Evolutionary conservation across 1,139 yeast species (phyloP).

Genomic region (Geotrichum fermentans): DNA sequence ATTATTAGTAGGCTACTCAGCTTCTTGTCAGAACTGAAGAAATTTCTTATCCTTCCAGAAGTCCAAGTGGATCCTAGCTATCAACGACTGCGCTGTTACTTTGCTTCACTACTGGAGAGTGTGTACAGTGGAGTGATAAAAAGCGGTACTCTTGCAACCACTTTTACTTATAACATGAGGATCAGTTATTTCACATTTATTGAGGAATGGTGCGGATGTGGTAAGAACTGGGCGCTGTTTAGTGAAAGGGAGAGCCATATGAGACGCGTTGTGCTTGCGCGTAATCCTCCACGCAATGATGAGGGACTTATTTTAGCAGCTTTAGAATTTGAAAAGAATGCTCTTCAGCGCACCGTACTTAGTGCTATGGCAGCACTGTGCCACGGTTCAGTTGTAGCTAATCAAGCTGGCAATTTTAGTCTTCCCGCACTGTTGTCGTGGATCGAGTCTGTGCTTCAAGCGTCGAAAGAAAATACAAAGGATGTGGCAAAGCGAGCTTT

Average conservation of each 20-base stretch:
- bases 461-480: slow-evolving; percentile 56
- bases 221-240: slow-evolving; percentile 56
- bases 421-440: slow-evolving; percentile 64
- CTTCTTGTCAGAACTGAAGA: slow-evolving; percentile 61
- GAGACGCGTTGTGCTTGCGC: slow-evolving; percentile 36
- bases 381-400: slow-evolving; percentile 40
- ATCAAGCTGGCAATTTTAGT: slow-evolving; percentile 58
- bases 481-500: slow-evolving; percentile 71
- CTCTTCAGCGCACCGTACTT: slow-evolving; percentile 65
- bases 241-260: slow-evolving; percentile 65
- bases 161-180: slow-evolving; percentile 83
- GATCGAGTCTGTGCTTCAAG: slow-evolving; percentile 65
- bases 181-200: slow-evolving; percentile 75
- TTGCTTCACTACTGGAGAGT: slow-evolving; percentile 70
- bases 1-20: slow-evolving; percentile 59
- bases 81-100: slow-evolving; percentile 73
- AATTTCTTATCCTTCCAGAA: slow-evolving; percentile 52
- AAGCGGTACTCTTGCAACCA: slow-evolving; percentile 43
- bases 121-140: slow-evolving; percentile 52
- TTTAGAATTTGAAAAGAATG: slow-evolving; percentile 73
- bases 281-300: slow-evolving; percentile 34
- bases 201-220: slow-evolving; percentile 94
- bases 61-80: slow-evolving; percentile 67
- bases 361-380: slow-evolving; percentile 83
- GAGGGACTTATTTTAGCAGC: slow-evolving; percentile 57